phyloP scores from a whole-genome alignment of 2,329 filamentous ascomycete genomes.

The Nannizzia gypsea region DNA sequence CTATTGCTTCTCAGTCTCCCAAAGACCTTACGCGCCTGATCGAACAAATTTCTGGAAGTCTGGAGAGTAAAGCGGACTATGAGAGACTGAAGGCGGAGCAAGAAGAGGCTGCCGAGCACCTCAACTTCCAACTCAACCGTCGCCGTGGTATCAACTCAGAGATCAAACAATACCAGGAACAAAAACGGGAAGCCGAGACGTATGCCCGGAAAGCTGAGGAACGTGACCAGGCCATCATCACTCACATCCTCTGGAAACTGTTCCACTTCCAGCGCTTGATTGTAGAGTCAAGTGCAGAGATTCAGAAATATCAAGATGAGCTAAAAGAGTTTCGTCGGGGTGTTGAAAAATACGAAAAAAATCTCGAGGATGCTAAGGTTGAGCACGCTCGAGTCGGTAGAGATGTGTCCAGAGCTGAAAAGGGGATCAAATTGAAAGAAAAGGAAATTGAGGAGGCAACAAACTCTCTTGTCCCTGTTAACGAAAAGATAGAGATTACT shows the following conservation, averaged over 20 bases:
- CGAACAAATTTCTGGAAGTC: slow-evolving; percentile 91
- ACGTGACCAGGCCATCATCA: slow-evolving; percentile 80
- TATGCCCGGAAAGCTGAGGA: slow-evolving; percentile 86
- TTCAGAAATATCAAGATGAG: slow-evolving; percentile 87
- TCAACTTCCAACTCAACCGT: slow-evolving; percentile 75
- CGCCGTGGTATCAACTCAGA: slow-evolving; percentile 93
- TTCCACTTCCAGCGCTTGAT: slow-evolving; percentile 91
- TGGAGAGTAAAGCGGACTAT: slow-evolving; percentile 91
- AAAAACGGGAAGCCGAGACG: slow-evolving; percentile 89
- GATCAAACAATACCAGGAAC: slow-evolving; percentile 94
- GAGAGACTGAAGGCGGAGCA: slow-evolving; percentile 77
- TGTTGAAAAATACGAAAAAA: slow-evolving; percentile 70
- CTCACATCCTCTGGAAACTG: slow-evolving; percentile 90
- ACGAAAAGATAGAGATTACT: slow-evolving; percentile 80
- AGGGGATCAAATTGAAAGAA: slow-evolving; percentile 72
- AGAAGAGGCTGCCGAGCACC: slow-evolving; percentile 77
- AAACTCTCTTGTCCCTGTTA: slow-evolving; percentile 73
- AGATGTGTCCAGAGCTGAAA: slow-evolving; percentile 71
- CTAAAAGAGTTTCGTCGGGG: slow-evolving; percentile 84
- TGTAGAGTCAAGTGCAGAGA: slow-evolving; percentile 79
- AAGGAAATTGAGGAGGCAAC: slow-evolving; percentile 77
- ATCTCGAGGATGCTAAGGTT: slow-evolving; percentile 67
- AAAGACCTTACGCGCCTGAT: slow-evolving; percentile 88
- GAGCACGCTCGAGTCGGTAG: slow-evolving; percentile 68
- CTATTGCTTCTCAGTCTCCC: slow-evolving; percentile 88